Evolutionary conservation across 2,329 filamentous ascomycete genomes (phyloP).

Genomic region (Grosmannia serpens): DNA sequence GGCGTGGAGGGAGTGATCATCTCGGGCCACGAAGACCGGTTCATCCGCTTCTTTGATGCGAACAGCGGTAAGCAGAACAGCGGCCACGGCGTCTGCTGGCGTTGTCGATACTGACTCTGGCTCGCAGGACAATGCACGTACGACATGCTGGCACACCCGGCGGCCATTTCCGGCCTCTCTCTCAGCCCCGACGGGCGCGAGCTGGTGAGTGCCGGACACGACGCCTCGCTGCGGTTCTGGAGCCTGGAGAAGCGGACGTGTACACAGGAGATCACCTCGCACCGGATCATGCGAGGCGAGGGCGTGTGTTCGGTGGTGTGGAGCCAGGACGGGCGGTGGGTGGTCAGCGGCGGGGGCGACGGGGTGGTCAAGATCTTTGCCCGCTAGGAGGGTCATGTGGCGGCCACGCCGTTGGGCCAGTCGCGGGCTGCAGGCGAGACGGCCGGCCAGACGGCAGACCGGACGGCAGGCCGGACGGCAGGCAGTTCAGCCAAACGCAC

Average conservation of each 20-base stretch:
- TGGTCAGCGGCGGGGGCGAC: conserved; percentile 89
- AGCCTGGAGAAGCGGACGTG: conserved; percentile 90
- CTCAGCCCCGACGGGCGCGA: conserved; percentile 89
- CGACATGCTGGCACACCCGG: conserved; percentile 93
- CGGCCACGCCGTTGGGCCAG: not conserved
- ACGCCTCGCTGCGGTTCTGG: conserved; percentile 94
- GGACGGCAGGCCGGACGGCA: not conserved
- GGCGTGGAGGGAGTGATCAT: conserved; percentile 90
- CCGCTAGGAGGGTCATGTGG: conserved; percentile 24
- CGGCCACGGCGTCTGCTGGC: not conserved
- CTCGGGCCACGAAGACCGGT: conserved; percentile 91
- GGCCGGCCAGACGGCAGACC: not conserved
- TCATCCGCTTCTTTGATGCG: conserved; percentile 94
- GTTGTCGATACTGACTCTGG: conserved; percentile 9
- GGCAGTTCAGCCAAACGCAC: not conserved
- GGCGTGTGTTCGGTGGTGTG: conserved; percentile 90
- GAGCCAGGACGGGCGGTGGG: conserved; percentile 90
- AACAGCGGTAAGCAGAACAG: conserved; percentile 71
- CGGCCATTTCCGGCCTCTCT: conserved; percentile 82
- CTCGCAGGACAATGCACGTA: conserved; percentile 90
- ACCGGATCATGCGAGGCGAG: conserved; percentile 90
- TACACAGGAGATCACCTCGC: conserved; percentile 87
- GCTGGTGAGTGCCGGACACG: conserved; percentile 90
- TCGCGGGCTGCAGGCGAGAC: not conserved
- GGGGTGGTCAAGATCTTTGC: conserved; percentile 90